Base-by-base conservation (phyloP, 129 eudicot species). In the Artemisia argyi region DNA sequence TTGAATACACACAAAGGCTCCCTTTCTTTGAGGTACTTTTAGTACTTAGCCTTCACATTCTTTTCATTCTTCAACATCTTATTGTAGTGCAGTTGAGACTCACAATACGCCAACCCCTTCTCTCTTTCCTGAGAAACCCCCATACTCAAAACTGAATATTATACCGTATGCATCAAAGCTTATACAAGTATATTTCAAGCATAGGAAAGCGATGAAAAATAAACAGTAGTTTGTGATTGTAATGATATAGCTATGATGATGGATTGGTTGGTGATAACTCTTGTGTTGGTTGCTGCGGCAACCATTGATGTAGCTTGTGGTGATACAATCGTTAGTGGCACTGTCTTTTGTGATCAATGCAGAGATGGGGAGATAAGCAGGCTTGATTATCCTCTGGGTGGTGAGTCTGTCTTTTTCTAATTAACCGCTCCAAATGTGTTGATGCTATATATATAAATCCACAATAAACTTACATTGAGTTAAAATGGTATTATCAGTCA, bases 281-380 rank as follows among this genome's bases (percentile, higher is more conserved):
- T 84, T 12, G 62, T 56, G 19, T 26, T 76, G 60, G 53, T 85
- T 47, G 19, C 74, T 32, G 83, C 72, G 72, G 73, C 76, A 62
- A 78, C 81, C 80, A 78, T 85, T 70, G 51, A 54, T 81, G 85
- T 78, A 62, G 83, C 77, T 72, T 56, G 72, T 59, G 96, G 90
- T 18, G 82, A 73, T 67, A 76, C 90, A 8, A 83, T 88, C 80
- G 96, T 89, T 44, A 73, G 80, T 20, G 98, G 98, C 14, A 77
- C 95, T 1, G 96, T 92, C 56, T 89, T 89, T 53, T 92, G 98
- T 79, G 98, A 92, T 64, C 98, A 85, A 69, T 92, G 98, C 87
- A 89, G 80, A 73, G 98, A 92, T 80, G 98, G 98, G 46, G 80
- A 61, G 14, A 48, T 92, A 8, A 79, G 87, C 10, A 72, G 84